Base-by-base conservation (phyloP, 257 asterid species). In the Solanum sejunctum region DNA sequence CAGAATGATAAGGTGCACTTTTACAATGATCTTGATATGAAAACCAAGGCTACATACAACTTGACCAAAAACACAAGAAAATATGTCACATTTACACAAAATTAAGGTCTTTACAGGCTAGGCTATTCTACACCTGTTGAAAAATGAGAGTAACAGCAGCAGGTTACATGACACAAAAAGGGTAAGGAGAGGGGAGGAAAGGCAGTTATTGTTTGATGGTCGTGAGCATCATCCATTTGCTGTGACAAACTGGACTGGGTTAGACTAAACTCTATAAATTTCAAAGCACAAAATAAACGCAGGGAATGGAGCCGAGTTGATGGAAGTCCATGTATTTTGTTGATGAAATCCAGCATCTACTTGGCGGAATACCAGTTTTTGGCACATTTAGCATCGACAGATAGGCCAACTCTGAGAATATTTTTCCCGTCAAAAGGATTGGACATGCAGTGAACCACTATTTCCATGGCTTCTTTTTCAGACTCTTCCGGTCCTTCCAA, bases 331-430 rank as follows among this genome's bases (percentile, higher is more conserved):
- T 3, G 26, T 78, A 52, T 78, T 12, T 16, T 20, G 67, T 58
- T 11, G 28, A 55, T 21, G 43, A 56, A 80, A 36, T 60, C 36
- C 21, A 32, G 64, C 41, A 7, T 85, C 92, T 96, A 96, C 94
- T 95, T 96, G 88, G 97, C 99, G 73, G 95, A 84, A 86, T 96
- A 95, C 99, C 99, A 96, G 90, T 91, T 93, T 84, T 91, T 88
- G 20, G 97, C 99, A 84, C 93, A 96, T 89, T 96, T 96, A 49
- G 99, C 98, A 89, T 96, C 99, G 69, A 96, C 99, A 12, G 98
- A 89, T 54, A 96, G 89, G 89, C 72, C 99, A 39, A 96, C 99
- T 86, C 89, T 91, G 45, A 96, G 98, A 84, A 93, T 79, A 78
- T 93, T 96, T 86, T 86, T 64, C 51, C 99, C 99, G 56, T 92